Evolutionary conservation across 2,329 filamentous ascomycete species (phyloP).

Genomic region (Ilyonectria mors-panacis): DNA sequence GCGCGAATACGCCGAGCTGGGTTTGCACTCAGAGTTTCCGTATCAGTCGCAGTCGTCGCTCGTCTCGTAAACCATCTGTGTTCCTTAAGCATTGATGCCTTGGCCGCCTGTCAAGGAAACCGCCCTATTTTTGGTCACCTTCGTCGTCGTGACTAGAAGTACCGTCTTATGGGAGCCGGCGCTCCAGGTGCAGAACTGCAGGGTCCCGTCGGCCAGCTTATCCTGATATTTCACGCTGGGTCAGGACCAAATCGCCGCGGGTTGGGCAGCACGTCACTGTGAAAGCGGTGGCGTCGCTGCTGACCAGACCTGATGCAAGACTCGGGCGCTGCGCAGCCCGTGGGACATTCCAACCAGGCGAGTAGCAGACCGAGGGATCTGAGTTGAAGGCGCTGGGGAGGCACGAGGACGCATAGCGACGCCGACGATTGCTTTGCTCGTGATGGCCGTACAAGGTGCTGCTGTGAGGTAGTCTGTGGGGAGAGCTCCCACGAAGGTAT

Average conservation of each 20-base stretch:
- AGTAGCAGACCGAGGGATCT: conserved; percentile 49
- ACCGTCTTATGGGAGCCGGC: conserved; percentile 43
- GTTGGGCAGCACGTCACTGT: conserved; percentile 56
- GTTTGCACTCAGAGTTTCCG: conserved; percentile 19
- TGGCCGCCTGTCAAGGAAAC: conserved; percentile 41
- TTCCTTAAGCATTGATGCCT: conserved; percentile 53
- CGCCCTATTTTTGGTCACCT: conserved; percentile 38
- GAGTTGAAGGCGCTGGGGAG: conserved; percentile 49
- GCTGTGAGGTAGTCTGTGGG: conserved; percentile 32
- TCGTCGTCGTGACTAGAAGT: conserved; percentile 46
- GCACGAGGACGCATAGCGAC: conserved; percentile 47
- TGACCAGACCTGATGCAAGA: conserved; percentile 47
- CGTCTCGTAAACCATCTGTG: conserved; percentile 54
- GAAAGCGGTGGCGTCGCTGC: conserved; percentile 45
- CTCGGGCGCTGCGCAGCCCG: conserved; percentile 47
- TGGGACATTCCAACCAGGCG: conserved; percentile 51
- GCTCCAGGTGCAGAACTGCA: conserved; percentile 53
- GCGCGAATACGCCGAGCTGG: conserved; percentile 4
- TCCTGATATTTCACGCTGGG: conserved; percentile 48
- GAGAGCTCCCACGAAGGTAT: conserved; percentile 35
- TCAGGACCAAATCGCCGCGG: conserved; percentile 44
- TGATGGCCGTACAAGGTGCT: conserved; percentile 29
- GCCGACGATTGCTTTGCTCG: conserved; percentile 31
- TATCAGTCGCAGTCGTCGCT: conserved; percentile 40
- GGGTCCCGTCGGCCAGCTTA: conserved; percentile 40